Evolutionary conservation across 768 basidiomycete genomes (phyloP), one percentile per base, ranked within the genome.

Genomic region (Suillus subalutaceus): DNA sequence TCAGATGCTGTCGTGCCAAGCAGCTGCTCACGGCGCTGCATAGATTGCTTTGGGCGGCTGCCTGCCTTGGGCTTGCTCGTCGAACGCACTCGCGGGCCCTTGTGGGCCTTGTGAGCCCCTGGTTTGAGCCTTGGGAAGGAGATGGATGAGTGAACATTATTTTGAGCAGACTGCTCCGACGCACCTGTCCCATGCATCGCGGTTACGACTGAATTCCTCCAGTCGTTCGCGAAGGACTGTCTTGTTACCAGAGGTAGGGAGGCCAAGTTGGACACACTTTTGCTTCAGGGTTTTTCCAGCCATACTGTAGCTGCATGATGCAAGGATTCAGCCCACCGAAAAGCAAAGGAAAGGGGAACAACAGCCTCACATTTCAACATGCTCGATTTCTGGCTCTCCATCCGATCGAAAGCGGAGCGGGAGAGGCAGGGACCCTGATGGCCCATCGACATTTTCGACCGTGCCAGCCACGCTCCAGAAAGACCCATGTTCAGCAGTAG

Each of bases 71-170:
- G 38, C 10, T 18, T 4, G 3, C 18, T 15, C 0, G 20, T 38
- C 9, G 37, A 38, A 9, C 37, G 9, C 37, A 38, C 26, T 23
- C 20, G 38, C 4, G 53, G 63, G 43, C 63, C 63, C 23, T 64
- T 64, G 63, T 64, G 53, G 26, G 23, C 8, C 41, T 53, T 41
- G n/a, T 37, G 12, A 6, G 38, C 63, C n/a, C 63, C 63, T 3
- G 40, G 56, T 30, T 5, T 23, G 40, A 64, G 55, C 18, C 63
- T 64, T 13, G 26, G 40, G 20, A n/a, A 6, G 53, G 18, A n/a
- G 1, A n/a, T n/a, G n/a, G n/a, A 53, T 18, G 4, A 13, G 37
- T 56, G 9, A 56, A 37, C 20, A 55, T 53, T 12, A 9, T 12
- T 38, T 38, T 10, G 41, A 43, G 8, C 41, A 16, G 6, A 16